Evolutionary conservation across 2,329 filamentous ascomycete species (phyloP).

Genomic region (Xylaria sp.): DNA sequence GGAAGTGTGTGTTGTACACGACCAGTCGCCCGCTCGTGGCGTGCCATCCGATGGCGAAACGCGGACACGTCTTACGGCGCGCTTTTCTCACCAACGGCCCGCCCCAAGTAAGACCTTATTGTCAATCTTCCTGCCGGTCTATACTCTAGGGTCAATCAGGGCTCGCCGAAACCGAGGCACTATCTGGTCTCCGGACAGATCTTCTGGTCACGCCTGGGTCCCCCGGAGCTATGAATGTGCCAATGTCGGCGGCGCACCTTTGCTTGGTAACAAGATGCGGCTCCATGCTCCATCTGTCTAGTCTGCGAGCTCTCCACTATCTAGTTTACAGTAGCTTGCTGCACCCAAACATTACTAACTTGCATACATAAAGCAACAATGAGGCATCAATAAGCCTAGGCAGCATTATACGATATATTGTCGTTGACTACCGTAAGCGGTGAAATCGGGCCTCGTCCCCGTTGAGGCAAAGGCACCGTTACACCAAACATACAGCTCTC

Average conservation of each 20-base stretch:
- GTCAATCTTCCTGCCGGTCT: background rate
- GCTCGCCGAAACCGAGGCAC: background rate
- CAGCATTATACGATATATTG: background rate
- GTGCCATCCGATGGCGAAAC: conserved; percentile 12
- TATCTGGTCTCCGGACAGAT: background rate
- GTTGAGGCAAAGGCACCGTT: conserved; percentile 16
- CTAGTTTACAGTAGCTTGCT: background rate
- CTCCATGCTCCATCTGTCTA: background rate
- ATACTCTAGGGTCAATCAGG: background rate
- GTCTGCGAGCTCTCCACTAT: background rate
- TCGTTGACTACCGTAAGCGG: background rate
- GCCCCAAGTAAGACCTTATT: background rate
- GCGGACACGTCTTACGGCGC: conserved; percentile 8
- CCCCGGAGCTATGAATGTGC: background rate
- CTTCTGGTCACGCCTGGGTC: background rate
- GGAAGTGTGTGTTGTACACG: background rate
- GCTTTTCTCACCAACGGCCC: background rate
- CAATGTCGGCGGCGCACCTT: background rate
- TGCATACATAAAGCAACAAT: background rate
- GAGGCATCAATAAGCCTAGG: background rate
- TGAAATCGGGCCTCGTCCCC: background rate
- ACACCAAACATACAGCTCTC: background rate
- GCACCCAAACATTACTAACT: background rate
- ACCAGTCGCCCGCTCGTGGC: background rate
- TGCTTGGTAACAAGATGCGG: background rate